These are phyloP conservation scores for Gynandropsis gynandra DNA, from an alignment of 345 rosid species.

Conservation along the genomic window DNA sequence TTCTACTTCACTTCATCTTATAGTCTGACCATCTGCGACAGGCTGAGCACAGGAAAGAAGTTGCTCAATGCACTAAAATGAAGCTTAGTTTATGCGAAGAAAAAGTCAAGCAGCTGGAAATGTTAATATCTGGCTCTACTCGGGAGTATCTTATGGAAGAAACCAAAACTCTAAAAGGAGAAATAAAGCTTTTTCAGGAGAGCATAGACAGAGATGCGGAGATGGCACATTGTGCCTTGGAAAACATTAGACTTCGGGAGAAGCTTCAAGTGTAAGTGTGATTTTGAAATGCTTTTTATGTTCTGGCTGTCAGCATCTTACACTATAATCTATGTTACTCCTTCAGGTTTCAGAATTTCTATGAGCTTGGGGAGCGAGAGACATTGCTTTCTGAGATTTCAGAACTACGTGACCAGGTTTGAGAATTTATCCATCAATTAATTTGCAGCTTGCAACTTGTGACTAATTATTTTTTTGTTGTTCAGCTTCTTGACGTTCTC, in stretches of 20 bases:
- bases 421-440: constrained; percentile 17
- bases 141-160: constrained; percentile 54
- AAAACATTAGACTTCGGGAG: constrained; percentile 60
- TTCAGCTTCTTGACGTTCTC: constrained; percentile 46
- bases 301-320: background rate
- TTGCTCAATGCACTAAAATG: constrained; percentile 43
- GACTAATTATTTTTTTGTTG: constrained; percentile 10
- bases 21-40: constrained; percentile 32
- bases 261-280: constrained; percentile 57
- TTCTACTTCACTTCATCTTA: constrained; percentile 17
- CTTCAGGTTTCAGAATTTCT: constrained; percentile 60
- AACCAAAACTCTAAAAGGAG: constrained; percentile 52
- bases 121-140: constrained; percentile 37
- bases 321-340: constrained; percentile 19
- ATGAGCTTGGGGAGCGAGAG: constrained; percentile 68
- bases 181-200: constrained; percentile 52
- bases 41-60: constrained; percentile 57
- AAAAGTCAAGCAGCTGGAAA: constrained; percentile 53
- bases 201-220: constrained; percentile 55
- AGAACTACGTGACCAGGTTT: constrained; percentile 70
- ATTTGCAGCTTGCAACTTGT: constrained; percentile 8
- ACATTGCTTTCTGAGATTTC: constrained; percentile 55
- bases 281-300: constrained; percentile 16
- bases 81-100: constrained; percentile 56
- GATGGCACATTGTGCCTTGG: constrained; percentile 47